Evolutionary conservation across 495 filamentous ascomycete species (phyloP), one percentile per base, ranked within the genome.

Genomic region (Choiromyces venosus): DNA sequence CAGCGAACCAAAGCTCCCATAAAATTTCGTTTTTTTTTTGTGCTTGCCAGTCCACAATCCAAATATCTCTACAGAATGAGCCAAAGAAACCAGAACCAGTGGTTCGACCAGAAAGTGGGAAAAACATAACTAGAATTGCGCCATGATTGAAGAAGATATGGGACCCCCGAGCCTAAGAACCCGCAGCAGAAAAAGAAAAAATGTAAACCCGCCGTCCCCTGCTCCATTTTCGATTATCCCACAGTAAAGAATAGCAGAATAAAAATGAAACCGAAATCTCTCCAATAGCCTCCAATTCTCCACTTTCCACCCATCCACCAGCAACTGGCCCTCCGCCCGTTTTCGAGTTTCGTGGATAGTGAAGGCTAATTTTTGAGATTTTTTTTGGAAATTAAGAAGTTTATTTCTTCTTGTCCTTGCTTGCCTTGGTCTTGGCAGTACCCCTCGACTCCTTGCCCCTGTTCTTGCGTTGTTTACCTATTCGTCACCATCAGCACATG

Each of bases 381-480:
- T 76, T 70, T 52, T 77, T 77, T 77, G 69, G 68, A 72, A 36
- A 39, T 65, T 37, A 29, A 66, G 44, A 37, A 66, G 36, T 78
- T 76, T 81, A 81, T 72, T 91, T 91, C 84, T 91, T 89, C 87
- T 93, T 91, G 86, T 91, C 90, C 69, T 79, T 79, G 68, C 88
- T 88, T 84, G 87, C 86, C 84, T 97, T 98, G 82, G 84, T 85
- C 86, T 92, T 91, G 81, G 93, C 96, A 80, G 91, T 94, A 84
- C 96, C 96, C 77, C 96, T 93, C 84, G 96, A 91, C 84, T 94
- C 93, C 93, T 98, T 98, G 86, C 91, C 89, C 83, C 94, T 89
- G 93, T 99, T 99, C 91, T 98, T 99, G 88, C 96, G 91, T 89
- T 98, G 94, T 89, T 99, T 99, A 89, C 96, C 96, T 99, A 86